These are phyloP conservation scores for Penicillium steckii DNA, from an alignment of 495 filamentous ascomycete genomes.

Conservation along the genomic window DNA sequence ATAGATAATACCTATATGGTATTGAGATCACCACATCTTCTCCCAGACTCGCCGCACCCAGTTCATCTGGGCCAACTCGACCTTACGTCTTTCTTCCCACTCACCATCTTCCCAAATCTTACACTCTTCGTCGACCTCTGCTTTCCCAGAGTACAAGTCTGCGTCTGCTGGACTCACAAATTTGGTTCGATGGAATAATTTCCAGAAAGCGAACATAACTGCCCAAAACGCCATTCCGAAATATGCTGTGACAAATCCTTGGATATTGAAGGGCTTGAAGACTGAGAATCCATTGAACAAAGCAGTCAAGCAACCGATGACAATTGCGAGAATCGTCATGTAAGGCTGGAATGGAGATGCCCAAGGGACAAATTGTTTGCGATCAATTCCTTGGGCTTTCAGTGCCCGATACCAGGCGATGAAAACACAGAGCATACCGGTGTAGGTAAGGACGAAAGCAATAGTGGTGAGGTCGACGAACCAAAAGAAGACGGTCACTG, in stretches of 20 bases:
- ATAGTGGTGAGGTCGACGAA: slow-evolving; percentile 52
- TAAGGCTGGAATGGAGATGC: slow-evolving; percentile 30
- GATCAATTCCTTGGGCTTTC: slow-evolving; percentile 52
- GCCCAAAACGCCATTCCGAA: slow-evolving; percentile 33
- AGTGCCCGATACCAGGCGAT: slow-evolving; percentile 58
- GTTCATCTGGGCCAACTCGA: slow-evolving; percentile 27
- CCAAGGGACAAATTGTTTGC: slow-evolving; percentile 32
- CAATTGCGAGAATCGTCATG: slow-evolving; percentile 21
- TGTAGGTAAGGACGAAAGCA: slow-evolving; percentile 57
- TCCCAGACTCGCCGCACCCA: slow-evolving; percentile 26
- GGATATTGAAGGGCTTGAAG: slow-evolving; percentile 30
- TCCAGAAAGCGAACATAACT: slow-evolving; percentile 35
- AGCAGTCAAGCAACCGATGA: slow-evolving; percentile 20
- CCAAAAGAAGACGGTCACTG: slow-evolving; percentile 56
- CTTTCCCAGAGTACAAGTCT: slow-evolving; percentile 29
- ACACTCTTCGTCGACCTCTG: slow-evolving; percentile 35
- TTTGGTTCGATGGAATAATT: slow-evolving; percentile 27
- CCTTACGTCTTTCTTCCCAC: slow-evolving; percentile 24
- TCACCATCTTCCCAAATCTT: slow-evolving; percentile 34
- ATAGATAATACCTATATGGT: too few species aligned
- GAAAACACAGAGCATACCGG: slow-evolving; percentile 52
- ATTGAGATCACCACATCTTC: slow-evolving; percentile 32
- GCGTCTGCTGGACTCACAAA: slow-evolving; percentile 27
- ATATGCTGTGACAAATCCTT: slow-evolving; percentile 35
- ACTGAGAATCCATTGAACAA: slow-evolving; percentile 35